These are phyloP conservation scores for Rhizopogon parksii DNA, from an alignment of 1,284 basidiomycete genomes.

Conservation along the genomic window DNA sequence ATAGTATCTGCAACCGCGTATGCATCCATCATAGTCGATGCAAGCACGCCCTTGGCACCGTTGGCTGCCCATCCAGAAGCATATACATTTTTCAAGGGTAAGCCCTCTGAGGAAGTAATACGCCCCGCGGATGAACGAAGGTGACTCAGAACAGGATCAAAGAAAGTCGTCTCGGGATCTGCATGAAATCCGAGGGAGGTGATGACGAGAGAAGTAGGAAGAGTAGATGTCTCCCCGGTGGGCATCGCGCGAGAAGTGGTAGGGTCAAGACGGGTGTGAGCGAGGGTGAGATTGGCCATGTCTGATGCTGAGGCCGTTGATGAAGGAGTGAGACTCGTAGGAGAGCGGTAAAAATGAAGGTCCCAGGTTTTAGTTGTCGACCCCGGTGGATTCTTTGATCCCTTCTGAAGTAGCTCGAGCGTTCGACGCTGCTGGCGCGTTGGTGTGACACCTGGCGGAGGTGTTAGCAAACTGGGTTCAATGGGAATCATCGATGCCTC, in stretches of 20 bases:
- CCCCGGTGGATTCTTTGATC: slow-evolving; percentile 47
- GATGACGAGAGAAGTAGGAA: slow-evolving; percentile 73
- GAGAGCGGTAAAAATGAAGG: slow-evolving; percentile 75
- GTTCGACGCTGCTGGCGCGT: slow-evolving; percentile 65
- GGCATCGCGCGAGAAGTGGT: slow-evolving; percentile 45
- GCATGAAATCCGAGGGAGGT: slow-evolving; percentile 86
- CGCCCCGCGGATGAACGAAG: slow-evolving; percentile 49
- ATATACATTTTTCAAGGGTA: slow-evolving; percentile 63
- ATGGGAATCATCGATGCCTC: slow-evolving; percentile 66
- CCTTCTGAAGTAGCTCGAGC: slow-evolving; percentile 62
- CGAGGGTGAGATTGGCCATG: slow-evolving; percentile 41
- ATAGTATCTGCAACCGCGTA: slow-evolving; percentile 74
- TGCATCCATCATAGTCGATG: slow-evolving; percentile 91
- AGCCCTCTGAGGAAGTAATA: slow-evolving; percentile 40
- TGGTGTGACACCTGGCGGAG: slow-evolving; percentile 31
- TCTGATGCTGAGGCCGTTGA: slow-evolving; percentile 13
- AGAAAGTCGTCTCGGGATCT: slow-evolving; percentile 50
- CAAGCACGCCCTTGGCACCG: slow-evolving; percentile 90
- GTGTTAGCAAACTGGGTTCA: slow-evolving; percentile 36
- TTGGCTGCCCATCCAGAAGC: slow-evolving; percentile 91
- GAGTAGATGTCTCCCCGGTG: slow-evolving; percentile 50
- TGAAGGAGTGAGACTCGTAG: slow-evolving; percentile 42
- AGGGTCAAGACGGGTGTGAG: slow-evolving; percentile 55
- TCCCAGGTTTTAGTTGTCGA: slow-evolving; percentile 65
- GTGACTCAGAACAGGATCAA: slow-evolving; percentile 46